A percentile compares a stretch with the other conserved stretches of the same genome.
Evolutionary conservation across 768 basidiomycete species (phyloP).

Genomic region (Trametes meyenii): DNA sequence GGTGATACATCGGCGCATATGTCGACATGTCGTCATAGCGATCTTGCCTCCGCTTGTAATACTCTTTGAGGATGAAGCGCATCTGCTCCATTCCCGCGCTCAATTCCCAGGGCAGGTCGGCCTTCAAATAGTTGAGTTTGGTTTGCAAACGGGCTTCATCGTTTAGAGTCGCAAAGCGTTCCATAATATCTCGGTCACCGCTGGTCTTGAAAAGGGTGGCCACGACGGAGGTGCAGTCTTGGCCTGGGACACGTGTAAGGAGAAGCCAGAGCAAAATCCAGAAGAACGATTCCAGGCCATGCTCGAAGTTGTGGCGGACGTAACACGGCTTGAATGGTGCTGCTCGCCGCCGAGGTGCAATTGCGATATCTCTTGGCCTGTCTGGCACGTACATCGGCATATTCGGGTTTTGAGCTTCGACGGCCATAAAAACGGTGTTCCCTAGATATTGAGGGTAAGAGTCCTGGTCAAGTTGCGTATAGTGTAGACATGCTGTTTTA

Average conservation of each 20-base stretch:
- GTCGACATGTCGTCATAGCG: too few species aligned
- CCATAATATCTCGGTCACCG: neutral
- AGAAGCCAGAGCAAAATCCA: slow-evolving; percentile 5
- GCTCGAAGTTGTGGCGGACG: slow-evolving; percentile 6
- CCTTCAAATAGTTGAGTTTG: too few species aligned
- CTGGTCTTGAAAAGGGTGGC: neutral
- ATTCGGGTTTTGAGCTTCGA: neutral
- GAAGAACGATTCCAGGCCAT: slow-evolving; percentile 8
- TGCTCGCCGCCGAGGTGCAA: neutral
- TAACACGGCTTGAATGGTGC: too few species aligned
- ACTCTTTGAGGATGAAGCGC: too few species aligned
- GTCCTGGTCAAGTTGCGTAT: accelerated
- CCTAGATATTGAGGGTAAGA: neutral
- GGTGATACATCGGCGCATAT: too few species aligned
- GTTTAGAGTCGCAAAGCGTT: neutral
- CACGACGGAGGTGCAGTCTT: neutral
- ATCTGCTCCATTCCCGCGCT: too few species aligned
- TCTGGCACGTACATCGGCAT: neutral
- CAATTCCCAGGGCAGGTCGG: too few species aligned
- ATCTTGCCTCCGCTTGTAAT: too few species aligned
- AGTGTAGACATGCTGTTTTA: neutral
- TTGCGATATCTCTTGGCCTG: too few species aligned
- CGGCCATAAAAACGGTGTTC: neutral
- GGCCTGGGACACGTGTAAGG: slow-evolving; percentile 1
- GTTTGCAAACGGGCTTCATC: neutral